Conservation (phyloP, 75 land plant species). For the Larix kaempferi region DNA sequence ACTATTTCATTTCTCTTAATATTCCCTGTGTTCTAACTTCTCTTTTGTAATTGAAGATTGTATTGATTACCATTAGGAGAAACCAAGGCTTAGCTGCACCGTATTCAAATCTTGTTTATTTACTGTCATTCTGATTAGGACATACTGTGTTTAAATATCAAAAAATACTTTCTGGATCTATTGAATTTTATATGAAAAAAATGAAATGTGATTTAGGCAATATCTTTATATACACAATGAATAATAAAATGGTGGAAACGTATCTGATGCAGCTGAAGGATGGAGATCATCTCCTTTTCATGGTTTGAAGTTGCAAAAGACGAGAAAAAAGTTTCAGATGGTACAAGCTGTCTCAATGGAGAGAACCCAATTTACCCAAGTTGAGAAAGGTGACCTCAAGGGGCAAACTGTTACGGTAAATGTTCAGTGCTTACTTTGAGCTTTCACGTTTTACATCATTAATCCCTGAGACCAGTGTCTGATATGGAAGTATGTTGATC, state of each 20-base stretch:
- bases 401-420: conserved; percentile 30
- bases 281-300: not conserved
- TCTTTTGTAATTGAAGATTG: not conserved
- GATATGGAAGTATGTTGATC: not conserved
- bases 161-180: not conserved
- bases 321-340: not conserved
- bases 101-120: not conserved
- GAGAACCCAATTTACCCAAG: not conserved
- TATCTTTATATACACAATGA: not conserved
- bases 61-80: not conserved
- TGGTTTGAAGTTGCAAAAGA: not conserved
- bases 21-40: not conserved
- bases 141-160: too few relatives aligned
- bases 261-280: conserved; percentile 2
- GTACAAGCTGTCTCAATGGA: conserved; percentile 1
- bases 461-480: not conserved
- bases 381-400: conserved; percentile 23
- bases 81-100: not conserved
- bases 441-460: not conserved
- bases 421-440: not conserved
- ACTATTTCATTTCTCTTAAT: not conserved
- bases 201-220: not conserved
- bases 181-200: not conserved
- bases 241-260: not conserved
- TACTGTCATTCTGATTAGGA: not conserved